Evolutionary conservation across 352 stramenopile genomes (phyloP), one percentile per base, ranked within the genome.

Genomic region (Globisporangium nodosum): DNA sequence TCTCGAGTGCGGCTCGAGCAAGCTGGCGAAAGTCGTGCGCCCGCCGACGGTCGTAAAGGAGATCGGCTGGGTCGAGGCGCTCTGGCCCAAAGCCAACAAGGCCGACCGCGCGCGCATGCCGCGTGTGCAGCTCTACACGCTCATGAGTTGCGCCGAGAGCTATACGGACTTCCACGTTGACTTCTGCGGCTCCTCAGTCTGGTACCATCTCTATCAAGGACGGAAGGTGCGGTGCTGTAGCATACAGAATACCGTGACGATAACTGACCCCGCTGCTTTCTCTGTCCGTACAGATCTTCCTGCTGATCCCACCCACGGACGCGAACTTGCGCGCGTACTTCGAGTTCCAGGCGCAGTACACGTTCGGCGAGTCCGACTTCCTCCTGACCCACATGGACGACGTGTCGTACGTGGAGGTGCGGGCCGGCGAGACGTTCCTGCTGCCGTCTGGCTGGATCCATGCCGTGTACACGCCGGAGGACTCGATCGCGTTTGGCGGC

Each of bases 371-470:
- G 7, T 57, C 63, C 21, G 54, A 58, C 8, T 76, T 70, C 31
- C 68, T 78, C 18, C 54, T 47, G 0, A 58, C 72, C 52, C 46
- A 65, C 15, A 63, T 73, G 18, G 58, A 66, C n/a, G 64, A 68
- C 13, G 75, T 69, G 30, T 56, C 61, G 18, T 58, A 68, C 9
- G 51, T 76, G 11, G 59, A 76, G 15, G 63, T 83, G 45, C 47
- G 52, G 12, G 66, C 53, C 3, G 71, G 73, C 5, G 64, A 76
- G 42, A 83, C 73, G 37, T 60, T 83, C 43, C 46, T 83, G 49
- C 53, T 83, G 24, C 73, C 73, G 0, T 73, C 73, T 0, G 73
- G 73, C 1, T 83, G 73, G 70, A 74, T 83, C 27, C 73, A 80
- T 47, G 66, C 70, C 0, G 68, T 76, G 45, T 73, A 75, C 57